A percentile compares a stretch with the other conserved stretches of the same genome.
Conservation (phyloP, 192 early-diverging fungal genomes). For the Coemansia sp. region DNA sequence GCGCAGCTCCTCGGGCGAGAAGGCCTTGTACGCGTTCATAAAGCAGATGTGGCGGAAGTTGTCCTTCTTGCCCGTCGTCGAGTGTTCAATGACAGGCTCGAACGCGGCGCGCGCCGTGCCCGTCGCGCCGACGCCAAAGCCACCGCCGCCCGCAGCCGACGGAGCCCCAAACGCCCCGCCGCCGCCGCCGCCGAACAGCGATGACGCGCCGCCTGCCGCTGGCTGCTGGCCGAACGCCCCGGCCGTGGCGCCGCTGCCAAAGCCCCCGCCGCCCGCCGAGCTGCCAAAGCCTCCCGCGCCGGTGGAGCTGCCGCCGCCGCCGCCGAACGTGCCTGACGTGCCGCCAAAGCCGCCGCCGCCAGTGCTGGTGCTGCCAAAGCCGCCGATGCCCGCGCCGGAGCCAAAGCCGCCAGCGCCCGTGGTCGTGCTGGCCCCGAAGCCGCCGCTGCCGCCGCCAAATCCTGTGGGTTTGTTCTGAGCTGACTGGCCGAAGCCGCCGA, state of each 20-base stretch:
- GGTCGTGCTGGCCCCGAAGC: constrained; percentile 13
- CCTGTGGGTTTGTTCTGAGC: constrained; percentile 17
- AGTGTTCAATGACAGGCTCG: constrained; percentile 56
- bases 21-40: constrained; percentile 85
- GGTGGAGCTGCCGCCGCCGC: constrained; percentile 24
- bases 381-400: constrained; percentile 19
- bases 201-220: not conserved
- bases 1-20: constrained; percentile 89
- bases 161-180: constrained; percentile 45
- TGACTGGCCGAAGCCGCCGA: constrained; percentile 30
- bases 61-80: constrained; percentile 61
- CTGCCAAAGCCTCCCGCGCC: constrained; percentile 26
- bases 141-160: constrained; percentile 36
- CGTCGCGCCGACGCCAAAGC: constrained; percentile 30
- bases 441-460: constrained; percentile 18
- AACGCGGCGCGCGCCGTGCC: constrained; percentile 64
- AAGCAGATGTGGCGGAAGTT: constrained; percentile 74
- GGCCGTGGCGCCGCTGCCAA: not conserved
- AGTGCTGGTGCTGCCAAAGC: constrained; percentile 23
- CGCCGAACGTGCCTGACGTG: constrained; percentile 46
- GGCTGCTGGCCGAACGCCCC: constrained; percentile 21
- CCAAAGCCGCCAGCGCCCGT: constrained; percentile 22
- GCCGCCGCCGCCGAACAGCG: constrained; percentile 43
- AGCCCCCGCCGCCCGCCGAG: no score
- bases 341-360: constrained; percentile 19